Base-by-base conservation (phyloP, 2,329 filamentous ascomycete species). In the Lecanicillium sp. region DNA sequence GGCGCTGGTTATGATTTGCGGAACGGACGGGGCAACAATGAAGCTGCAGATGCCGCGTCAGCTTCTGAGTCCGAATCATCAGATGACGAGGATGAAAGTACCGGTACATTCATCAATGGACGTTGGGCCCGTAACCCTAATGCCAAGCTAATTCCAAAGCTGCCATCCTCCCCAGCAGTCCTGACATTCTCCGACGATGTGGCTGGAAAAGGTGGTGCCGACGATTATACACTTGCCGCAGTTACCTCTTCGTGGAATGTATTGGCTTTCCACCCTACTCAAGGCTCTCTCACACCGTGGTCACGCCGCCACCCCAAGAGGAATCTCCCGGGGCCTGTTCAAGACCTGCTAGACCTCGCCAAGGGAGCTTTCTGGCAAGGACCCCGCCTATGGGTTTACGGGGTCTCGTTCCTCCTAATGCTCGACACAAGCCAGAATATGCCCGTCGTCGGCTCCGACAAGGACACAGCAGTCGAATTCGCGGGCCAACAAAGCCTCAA, bases 301-400 rank as follows among this genome's bases (percentile, higher is more conserved):
- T 87, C 86, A 8, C 75, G 85, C 47, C 75, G 84, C 28, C 95
- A 96, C 56, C 80, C 83, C 4, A 76, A 80, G n/a, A 73, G 75
- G 13, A 75, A 73, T 41, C 76, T 95, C 15, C 92, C 88, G 0
- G 67, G 71, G 3, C 75, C 84, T 34, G 90, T 94, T 57, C 76
- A 73, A 40, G 75, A 79, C 46, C 74, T 88, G 17, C 77, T 82
- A 43, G 88, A 95, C 56, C 71, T 85, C 30, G 83, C 83, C 38
- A 90, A 90, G 67, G 89, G 88, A 4, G 79, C 80, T 18, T 60
- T 95, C 29, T 96, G 90, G 89, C 84, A 94, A 54, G 68, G 82
- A 1, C 67, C 68, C 19, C 75, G 90, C 12, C 62, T 90, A 7
- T 96, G 90, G 87, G 64, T 96, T 15, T 95, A 94, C 53, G 89